Conservation (phyloP, 805 yeast genomes). For the Groenewaldozyma salmanticensis region DNA sequence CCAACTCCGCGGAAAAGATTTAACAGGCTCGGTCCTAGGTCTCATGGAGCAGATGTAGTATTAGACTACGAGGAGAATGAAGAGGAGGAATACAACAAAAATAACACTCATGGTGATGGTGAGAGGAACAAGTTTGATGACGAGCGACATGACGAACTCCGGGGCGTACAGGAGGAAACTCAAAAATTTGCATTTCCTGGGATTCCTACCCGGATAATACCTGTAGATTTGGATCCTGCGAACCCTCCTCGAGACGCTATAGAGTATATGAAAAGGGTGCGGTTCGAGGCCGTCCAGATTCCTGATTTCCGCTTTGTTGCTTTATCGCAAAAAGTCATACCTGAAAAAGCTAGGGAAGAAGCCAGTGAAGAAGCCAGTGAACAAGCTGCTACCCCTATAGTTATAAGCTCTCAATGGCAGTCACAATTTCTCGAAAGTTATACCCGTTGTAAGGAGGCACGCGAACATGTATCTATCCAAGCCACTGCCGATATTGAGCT, state of each 20-base stretch:
- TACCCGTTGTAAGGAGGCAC: background rate
- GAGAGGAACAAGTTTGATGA: no score
- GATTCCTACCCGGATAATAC: background rate
- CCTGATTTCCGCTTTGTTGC: background rate
- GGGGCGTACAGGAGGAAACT: no score
- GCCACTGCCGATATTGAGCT: constrained; percentile 17
- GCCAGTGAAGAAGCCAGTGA: no score
- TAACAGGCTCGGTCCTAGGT: no score
- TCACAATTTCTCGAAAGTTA: background rate
- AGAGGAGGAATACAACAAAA: no score
- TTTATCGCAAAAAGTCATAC: no score
- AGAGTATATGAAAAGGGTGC: background rate
- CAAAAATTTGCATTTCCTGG: background rate
- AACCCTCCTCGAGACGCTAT: background rate
- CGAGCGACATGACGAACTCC: no score
- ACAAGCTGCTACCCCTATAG: background rate
- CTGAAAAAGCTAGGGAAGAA: background rate
- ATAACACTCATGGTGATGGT: no score
- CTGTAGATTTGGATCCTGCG: background rate
- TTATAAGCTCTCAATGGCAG: background rate
- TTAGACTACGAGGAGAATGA: no score
- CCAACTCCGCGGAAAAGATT: no score
- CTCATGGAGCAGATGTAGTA: no score
- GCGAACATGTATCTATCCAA: background rate
- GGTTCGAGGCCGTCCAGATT: background rate